Evolutionary conservation across 495 filamentous ascomycete species (phyloP).

Genomic region (Penicillium dipodomyicola): DNA sequence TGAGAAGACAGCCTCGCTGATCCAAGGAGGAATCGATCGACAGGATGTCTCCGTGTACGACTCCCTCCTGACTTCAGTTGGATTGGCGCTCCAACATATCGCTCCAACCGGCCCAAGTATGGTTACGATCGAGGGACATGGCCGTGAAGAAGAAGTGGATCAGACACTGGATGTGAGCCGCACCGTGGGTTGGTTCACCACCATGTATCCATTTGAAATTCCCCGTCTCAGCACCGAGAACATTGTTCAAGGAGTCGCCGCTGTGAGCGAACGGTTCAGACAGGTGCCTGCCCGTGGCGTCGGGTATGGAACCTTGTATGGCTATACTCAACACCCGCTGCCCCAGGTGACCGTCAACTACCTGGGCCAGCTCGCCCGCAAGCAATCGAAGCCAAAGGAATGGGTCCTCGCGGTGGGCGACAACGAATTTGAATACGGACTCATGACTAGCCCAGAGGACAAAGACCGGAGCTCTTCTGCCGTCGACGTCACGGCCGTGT

Average conservation of each 20-base stretch:
- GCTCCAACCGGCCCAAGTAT: not conserved
- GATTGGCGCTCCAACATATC: not conserved
- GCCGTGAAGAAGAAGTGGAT: conserved; percentile 3
- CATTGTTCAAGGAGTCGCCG: not conserved
- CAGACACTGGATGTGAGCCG: conserved; percentile 2
- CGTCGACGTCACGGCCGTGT: not conserved
- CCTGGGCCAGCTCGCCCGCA: not conserved
- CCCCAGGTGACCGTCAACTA: conserved; percentile 1
- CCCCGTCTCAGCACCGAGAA: not conserved
- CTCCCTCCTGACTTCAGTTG: not conserved
- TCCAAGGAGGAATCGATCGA: not conserved
- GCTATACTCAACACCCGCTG: conserved; percentile 1
- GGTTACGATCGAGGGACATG: conserved; percentile 2
- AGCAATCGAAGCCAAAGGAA: not conserved
- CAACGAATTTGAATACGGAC: conserved; percentile 1
- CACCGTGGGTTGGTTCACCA: conserved; percentile 2
- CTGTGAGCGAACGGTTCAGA: not conserved
- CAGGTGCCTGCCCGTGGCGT: not conserved
- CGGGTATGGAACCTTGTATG: not conserved
- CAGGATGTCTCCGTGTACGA: conserved; percentile 1
- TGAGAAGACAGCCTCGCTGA: not conserved
- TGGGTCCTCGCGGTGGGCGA: not conserved
- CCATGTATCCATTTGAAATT: not conserved
- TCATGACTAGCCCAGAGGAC: not conserved
- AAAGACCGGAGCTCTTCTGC: not conserved